These are phyloP conservation scores for Trametes sanguinea DNA, from an alignment of 768 basidiomycete genomes.

Conservation along the genomic window DNA sequence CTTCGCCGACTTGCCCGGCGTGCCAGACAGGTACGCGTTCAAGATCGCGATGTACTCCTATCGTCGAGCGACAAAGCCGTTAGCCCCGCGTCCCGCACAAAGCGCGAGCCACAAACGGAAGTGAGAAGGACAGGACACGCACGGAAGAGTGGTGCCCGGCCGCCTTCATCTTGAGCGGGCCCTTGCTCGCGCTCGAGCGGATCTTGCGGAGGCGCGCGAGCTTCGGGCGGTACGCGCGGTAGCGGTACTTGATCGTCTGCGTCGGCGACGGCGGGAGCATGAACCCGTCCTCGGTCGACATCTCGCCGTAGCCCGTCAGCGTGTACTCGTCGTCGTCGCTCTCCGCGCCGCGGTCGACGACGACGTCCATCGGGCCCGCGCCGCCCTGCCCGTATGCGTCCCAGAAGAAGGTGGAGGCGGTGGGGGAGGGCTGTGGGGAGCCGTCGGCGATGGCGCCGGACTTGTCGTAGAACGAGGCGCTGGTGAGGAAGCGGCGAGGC, in stretches of 20 bases:
- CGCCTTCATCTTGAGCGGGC: slow-evolving; percentile 15
- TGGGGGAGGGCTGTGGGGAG: slow-evolving; percentile 14
- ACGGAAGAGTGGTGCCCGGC: slow-evolving; percentile 12
- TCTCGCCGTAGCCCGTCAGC: slow-evolving; percentile 22
- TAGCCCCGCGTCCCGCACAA: background rate
- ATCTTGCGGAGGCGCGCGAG: slow-evolving; percentile 18
- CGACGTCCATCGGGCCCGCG: background rate
- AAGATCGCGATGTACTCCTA: slow-evolving; percentile 15
- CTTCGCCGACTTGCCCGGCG: slow-evolving; percentile 13
- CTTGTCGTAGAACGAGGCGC: slow-evolving; percentile 19
- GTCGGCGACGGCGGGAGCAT: slow-evolving; percentile 22
- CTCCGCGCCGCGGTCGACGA: background rate
- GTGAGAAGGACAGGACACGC: background rate
- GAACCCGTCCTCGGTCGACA: slow-evolving; percentile 14
- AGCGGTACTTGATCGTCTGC: slow-evolving; percentile 26
- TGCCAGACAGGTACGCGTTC: slow-evolving; percentile 9
- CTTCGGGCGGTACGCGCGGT: slow-evolving; percentile 24
- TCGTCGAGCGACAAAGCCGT: background rate
- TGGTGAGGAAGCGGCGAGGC: slow-evolving; percentile 12
- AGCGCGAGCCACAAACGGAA: background rate
- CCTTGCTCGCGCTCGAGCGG: slow-evolving; percentile 14
- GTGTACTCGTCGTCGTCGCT: slow-evolving; percentile 20
- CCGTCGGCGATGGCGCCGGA: slow-evolving; percentile 17
- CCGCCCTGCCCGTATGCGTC: background rate
- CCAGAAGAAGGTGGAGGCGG: slow-evolving; percentile 1